Evolutionary conservation across 2,329 filamentous ascomycete species (phyloP).

Genomic region (Neofusicoccum laricinum): DNA sequence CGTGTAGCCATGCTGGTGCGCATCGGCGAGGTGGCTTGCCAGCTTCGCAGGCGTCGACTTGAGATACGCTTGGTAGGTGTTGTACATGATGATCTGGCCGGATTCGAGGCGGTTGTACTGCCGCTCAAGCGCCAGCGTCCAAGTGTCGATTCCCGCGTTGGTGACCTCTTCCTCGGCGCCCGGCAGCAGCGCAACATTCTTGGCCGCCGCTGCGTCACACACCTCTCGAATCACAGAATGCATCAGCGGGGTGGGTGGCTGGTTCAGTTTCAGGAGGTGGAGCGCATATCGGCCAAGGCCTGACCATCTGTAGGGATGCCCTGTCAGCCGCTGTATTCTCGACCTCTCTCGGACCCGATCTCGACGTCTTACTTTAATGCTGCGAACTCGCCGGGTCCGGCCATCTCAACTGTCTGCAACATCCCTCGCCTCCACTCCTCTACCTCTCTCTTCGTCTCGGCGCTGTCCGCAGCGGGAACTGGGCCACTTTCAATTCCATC

Average conservation of each 20-base stretch:
- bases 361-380: slow-evolving; percentile 39
- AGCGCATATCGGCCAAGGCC: slow-evolving; percentile 76
- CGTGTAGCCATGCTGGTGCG: slow-evolving; percentile 49
- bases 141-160: slow-evolving; percentile 58
- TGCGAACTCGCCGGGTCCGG: slow-evolving; percentile 46
- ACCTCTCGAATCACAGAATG: slow-evolving; percentile 69
- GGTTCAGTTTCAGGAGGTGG: slow-evolving; percentile 60
- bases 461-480: slow-evolving; percentile 22
- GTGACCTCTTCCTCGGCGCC: slow-evolving; percentile 82
- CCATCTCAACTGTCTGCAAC: slow-evolving; percentile 62
- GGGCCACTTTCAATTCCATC: slow-evolving; percentile 20
- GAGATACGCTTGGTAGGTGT: slow-evolving; percentile 58
- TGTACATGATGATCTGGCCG: slow-evolving; percentile 80
- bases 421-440: slow-evolving; percentile 70
- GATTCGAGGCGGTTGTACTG: slow-evolving; percentile 47
- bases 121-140: slow-evolving; percentile 54
- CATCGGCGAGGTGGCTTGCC: slow-evolving; percentile 45
- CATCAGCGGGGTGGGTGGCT: slow-evolving; percentile 63
- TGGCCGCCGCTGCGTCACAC: slow-evolving; percentile 67
- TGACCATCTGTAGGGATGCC: slow-evolving; percentile 58
- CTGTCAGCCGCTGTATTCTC: slow-evolving; percentile 19
- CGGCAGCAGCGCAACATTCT: slow-evolving; percentile 72
- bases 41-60: slow-evolving; percentile 46
- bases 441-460: slow-evolving; percentile 61
- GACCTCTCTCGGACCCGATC: too few species aligned